These are phyloP conservation scores for Sarocladiaceae sp. DNA, from an alignment of 2,329 filamentous ascomycete species.

Conservation along the genomic window DNA sequence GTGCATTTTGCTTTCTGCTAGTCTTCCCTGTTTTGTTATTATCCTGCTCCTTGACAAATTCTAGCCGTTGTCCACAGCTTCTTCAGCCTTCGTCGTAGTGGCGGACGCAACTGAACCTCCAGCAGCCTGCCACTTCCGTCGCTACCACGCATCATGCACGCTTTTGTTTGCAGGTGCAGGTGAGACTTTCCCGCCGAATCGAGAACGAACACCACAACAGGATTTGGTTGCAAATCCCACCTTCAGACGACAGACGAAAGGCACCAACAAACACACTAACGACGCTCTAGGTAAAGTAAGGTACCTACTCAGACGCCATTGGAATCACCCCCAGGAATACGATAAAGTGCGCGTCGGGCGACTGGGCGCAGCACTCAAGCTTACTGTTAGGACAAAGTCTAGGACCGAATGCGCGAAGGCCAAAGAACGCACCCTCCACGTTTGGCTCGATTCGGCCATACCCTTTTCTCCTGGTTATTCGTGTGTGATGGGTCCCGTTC, in stretches of 20 bases:
- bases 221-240: too few species aligned
- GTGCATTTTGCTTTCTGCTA: too few species aligned
- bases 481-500: neutral
- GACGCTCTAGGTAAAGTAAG: constrained; percentile 2
- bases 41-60: too few species aligned
- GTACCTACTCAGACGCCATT: neutral
- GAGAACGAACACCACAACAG: neutral
- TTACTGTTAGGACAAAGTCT: too few species aligned
- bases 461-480: neutral
- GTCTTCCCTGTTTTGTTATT: too few species aligned
- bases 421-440: neutral
- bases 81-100: too few species aligned
- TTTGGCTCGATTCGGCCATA: neutral
- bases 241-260: neutral
- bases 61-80: too few species aligned
- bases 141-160: too few species aligned
- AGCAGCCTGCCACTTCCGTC: neutral
- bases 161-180: neutral
- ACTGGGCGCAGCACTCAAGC: neutral
- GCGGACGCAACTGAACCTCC: too few species aligned
- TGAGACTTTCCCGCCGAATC: neutral
- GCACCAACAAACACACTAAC: neutral
- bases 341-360: neutral
- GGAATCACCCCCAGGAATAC: neutral
- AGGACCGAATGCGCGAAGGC: neutral